Percentiles rank a stretch among this genome's conserved stretches.
Conservation (phyloP, 768 basidiomycete species). For the Suillus weaverae region DNA sequence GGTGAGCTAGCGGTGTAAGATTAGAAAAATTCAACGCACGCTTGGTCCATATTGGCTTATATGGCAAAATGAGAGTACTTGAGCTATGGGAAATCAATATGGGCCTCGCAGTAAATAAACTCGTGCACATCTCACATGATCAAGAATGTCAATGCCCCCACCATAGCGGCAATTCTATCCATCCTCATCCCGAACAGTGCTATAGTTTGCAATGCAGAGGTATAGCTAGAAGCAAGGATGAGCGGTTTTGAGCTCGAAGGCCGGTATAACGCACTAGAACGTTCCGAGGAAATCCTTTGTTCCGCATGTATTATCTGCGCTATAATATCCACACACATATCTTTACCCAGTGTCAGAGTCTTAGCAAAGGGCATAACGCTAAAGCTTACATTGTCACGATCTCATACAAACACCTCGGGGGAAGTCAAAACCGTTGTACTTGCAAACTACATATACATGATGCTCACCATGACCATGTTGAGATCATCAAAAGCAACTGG, state of each 20-base stretch:
- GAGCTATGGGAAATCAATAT: conserved; percentile 25
- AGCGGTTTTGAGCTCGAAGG: conserved; percentile 9
- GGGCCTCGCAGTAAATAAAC: conserved; percentile 26
- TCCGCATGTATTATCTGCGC: conserved; percentile 39
- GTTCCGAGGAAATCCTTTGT: conserved; percentile 40
- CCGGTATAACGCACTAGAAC: conserved; percentile 31
- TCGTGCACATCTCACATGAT: conserved; percentile 40
- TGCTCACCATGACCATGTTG: conserved; percentile 65
- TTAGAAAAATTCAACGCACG: conserved; percentile 30
- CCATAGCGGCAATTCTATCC: conserved; percentile 63
- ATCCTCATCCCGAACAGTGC: conserved; percentile 70
- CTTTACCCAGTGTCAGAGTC: conserved; percentile 26
- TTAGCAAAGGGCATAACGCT: background rate
- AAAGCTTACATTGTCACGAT: conserved; percentile 45
- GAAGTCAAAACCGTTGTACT: conserved; percentile 13
- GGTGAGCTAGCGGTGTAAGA: conserved; percentile 9
- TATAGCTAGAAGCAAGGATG: conserved; percentile 21
- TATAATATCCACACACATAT: conserved; percentile 45
- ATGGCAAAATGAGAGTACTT: conserved; percentile 39
- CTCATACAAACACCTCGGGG: conserved; percentile 56
- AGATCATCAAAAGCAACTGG: conserved; percentile 56
- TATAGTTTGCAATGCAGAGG: conserved; percentile 50
- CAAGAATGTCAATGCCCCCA: conserved; percentile 59
- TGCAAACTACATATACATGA: conserved; percentile 2
- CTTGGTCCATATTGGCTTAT: conserved; percentile 35